A percentile compares a stretch with the other conserved stretches of the same genome.
phyloP scores from a whole-genome alignment of 2,329 filamentous ascomycete genomes.

The Dactylellina parvicollis region DNA sequence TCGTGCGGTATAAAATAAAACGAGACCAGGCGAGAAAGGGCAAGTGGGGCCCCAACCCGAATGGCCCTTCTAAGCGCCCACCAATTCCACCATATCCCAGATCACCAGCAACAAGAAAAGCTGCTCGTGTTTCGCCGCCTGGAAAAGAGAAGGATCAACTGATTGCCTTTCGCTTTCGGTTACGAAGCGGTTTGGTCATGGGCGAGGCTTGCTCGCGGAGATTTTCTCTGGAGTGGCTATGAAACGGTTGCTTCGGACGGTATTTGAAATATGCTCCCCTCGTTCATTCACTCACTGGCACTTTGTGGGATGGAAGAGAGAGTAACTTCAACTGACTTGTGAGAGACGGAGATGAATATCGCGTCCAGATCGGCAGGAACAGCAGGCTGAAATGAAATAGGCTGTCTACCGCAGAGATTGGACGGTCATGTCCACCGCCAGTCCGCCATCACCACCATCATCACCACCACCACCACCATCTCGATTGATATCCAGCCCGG shows the following conservation, averaged over 20 bases:
- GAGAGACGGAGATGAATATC: neutral
- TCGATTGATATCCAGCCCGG: no score
- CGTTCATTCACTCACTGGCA: no score
- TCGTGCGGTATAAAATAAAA: conserved; percentile 6
- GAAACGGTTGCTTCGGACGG: conserved; percentile 46
- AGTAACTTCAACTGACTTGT: neutral
- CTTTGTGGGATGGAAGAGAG: no score
- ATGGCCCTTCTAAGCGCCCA: conserved; percentile 48
- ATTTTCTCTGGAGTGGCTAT: conserved; percentile 15
- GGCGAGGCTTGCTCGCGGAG: conserved; percentile 22
- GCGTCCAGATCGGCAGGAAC: conserved; percentile 21
- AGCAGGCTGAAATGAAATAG: conserved; percentile 34
- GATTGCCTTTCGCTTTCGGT: conserved; percentile 41
- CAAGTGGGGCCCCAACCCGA: conserved; percentile 46
- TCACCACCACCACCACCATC: conserved; percentile 25
- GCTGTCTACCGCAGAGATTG: conserved; percentile 9
- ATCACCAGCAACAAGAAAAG: no score
- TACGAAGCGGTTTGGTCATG: conserved; percentile 6
- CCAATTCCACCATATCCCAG: conserved; percentile 40
- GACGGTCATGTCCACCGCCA: neutral
- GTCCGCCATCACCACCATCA: conserved; percentile 3
- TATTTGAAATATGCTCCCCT: conserved; percentile 31
- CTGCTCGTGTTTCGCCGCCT: conserved; percentile 40
- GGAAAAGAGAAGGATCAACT: conserved; percentile 37
- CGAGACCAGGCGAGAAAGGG: conserved; percentile 28